Percentiles rank a stretch among this genome's conserved stretches.
Evolutionary conservation across 2,329 filamentous ascomycete genomes (phyloP).

Genomic region (Xylaria hypoxylon): DNA sequence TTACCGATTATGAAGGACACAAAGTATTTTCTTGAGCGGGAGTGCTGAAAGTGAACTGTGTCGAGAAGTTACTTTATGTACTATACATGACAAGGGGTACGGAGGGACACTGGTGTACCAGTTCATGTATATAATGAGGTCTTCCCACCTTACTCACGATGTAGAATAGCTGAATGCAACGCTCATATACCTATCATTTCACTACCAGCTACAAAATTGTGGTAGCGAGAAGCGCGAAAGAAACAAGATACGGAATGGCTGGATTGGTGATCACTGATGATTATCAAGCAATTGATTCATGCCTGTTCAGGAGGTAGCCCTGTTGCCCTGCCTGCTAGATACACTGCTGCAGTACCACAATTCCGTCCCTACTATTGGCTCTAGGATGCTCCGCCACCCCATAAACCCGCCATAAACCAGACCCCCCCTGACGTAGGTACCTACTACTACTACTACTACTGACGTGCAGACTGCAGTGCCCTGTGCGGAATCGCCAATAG

Average conservation of each 20-base stretch:
- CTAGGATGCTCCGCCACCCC: constrained; percentile 28
- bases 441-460: no score
- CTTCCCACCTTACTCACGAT: no score
- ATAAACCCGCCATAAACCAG: neutral
- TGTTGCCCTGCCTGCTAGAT: constrained; percentile 11
- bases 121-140: no score
- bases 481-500: constrained; percentile 21
- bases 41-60: no score
- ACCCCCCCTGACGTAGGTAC: neutral
- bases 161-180: no score
- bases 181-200: no score
- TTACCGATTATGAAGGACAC: no score
- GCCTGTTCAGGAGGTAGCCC: neutral
- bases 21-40: no score
- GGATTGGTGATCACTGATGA: constrained; percentile 31
- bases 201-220: neutral
- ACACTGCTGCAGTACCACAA: constrained; percentile 9
- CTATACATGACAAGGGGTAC: no score
- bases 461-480: neutral
- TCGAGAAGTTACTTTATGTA: no score
- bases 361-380: neutral
- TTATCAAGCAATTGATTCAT: constrained; percentile 35
- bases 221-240: constrained; percentile 1
- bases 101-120: no score
- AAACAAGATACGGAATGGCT: neutral